A percentile compares a stretch with the other conserved stretches of the same genome.
phyloP scores from a whole-genome alignment of 768 basidiomycete species.

The Rhizopogon sp. region DNA sequence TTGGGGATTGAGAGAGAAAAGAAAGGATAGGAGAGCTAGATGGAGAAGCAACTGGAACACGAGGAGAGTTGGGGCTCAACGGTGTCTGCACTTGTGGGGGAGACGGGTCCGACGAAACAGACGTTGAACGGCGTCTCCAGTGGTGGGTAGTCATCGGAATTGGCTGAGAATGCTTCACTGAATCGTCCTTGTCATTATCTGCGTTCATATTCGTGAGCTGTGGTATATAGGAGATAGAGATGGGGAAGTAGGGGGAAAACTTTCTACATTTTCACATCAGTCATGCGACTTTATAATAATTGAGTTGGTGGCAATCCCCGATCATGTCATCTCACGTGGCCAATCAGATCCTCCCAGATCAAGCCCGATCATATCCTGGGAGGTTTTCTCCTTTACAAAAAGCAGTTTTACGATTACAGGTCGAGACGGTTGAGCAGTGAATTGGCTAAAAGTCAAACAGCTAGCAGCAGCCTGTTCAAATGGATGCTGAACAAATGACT shows the following conservation, averaged over 20 bases:
- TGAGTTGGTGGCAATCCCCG: slow-evolving; percentile 7
- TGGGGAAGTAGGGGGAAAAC: background rate
- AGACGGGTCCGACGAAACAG: slow-evolving; percentile 58
- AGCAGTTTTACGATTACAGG: background rate
- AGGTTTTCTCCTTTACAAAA: background rate
- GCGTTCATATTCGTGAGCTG: slow-evolving; percentile 11
- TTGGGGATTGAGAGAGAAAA: slow-evolving; percentile 58
- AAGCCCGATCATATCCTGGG: background rate
- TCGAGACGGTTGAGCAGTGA: background rate
- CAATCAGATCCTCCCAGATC: background rate
- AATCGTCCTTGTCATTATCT: slow-evolving; percentile 16
- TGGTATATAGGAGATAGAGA: slow-evolving; percentile 4
- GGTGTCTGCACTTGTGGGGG: slow-evolving; percentile 51
- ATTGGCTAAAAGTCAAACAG: too few relatives aligned
- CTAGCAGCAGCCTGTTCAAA: too few relatives aligned
- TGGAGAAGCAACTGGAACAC: slow-evolving; percentile 46
- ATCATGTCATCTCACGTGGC: slow-evolving; percentile 9
- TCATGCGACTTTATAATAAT: slow-evolving; percentile 12
- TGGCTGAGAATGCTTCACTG: slow-evolving; percentile 53
- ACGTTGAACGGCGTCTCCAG: slow-evolving; percentile 53
- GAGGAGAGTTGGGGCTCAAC: slow-evolving; percentile 33
- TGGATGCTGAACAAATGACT: too few relatives aligned
- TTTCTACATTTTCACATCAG: slow-evolving; percentile 2
- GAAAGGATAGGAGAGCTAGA: slow-evolving; percentile 69
- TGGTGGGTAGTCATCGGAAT: slow-evolving; percentile 51